Conservation (phyloP, 2,329 filamentous ascomycete species). For the Xylariaceae sp. region DNA sequence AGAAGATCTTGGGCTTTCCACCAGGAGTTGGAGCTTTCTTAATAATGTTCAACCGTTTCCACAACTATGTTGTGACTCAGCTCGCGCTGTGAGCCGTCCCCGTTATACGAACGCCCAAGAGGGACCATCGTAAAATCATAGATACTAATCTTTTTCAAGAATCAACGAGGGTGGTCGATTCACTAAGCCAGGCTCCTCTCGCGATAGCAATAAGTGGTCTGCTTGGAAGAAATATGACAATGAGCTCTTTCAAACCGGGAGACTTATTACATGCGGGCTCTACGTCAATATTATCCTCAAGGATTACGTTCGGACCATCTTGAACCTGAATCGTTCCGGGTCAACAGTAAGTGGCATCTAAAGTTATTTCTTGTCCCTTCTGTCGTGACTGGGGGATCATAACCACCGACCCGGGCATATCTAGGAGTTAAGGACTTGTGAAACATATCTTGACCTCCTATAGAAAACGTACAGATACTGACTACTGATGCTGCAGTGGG, state of each 20-base stretch:
- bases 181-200: conserved; percentile 54
- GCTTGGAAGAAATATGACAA: conserved; percentile 39
- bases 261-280: conserved; percentile 55
- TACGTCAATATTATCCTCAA: conserved; percentile 54
- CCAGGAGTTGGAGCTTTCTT: conserved; percentile 71
- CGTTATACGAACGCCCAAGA: neutral
- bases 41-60: conserved; percentile 79
- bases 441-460: too few species aligned
- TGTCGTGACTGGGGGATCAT: too few species aligned
- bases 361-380: too few species aligned
- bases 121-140: neutral
- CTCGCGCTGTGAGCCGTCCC: conserved; percentile 55
- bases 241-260: conserved; percentile 44
- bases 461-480: too few species aligned
- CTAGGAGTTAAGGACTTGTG: too few species aligned
- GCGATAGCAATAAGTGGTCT: conserved; percentile 4
- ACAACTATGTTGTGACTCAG: conserved; percentile 81
- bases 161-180: conserved; percentile 86
- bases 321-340: conserved; percentile 52
- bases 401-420: too few species aligned
- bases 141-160: conserved; percentile 8
- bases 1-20: conserved; percentile 68
- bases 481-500: conserved; percentile 21
- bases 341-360: conserved; percentile 13
- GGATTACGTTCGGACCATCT: conserved; percentile 44